These are phyloP conservation scores for Telfairia occidentalis DNA, from an alignment of 331 rosid species.

Conservation along the genomic window DNA sequence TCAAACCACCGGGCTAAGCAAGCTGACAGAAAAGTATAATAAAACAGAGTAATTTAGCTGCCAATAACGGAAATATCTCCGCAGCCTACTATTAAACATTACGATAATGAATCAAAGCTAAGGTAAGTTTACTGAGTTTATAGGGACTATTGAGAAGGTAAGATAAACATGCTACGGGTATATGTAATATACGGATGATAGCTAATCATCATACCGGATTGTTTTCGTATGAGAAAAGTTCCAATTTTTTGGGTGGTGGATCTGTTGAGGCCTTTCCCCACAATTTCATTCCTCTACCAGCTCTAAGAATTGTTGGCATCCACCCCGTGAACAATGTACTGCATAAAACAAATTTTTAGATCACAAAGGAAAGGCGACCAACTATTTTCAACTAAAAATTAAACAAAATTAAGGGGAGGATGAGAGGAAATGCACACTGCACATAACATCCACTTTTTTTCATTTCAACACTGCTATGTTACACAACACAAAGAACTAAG, in stretches of 20 bases:
- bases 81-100: not conserved
- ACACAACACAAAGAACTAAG: not conserved
- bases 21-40: not conserved
- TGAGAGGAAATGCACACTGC: not conserved
- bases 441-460: not conserved
- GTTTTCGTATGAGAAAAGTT: conserved; percentile 85
- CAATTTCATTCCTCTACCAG: conserved; percentile 89
- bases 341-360: conserved; percentile 11
- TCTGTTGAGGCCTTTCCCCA: conserved; percentile 57
- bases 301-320: conserved; percentile 78
- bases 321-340: conserved; percentile 88
- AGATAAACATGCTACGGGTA: not conserved
- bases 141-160: not conserved
- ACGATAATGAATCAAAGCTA: not conserved
- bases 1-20: not conserved
- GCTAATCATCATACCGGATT: conserved; percentile 40
- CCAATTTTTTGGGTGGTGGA: conserved; percentile 53
- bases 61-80: not conserved
- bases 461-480: not conserved
- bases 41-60: not conserved
- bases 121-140: not conserved
- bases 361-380: not conserved
- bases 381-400: not conserved
- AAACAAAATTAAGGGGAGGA: not conserved
- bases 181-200: not conserved